Percentiles rank a stretch among this genome's conserved stretches.
phyloP scores from a whole-genome alignment of 83 land plant genomes.

The Picea mariana region DNA sequence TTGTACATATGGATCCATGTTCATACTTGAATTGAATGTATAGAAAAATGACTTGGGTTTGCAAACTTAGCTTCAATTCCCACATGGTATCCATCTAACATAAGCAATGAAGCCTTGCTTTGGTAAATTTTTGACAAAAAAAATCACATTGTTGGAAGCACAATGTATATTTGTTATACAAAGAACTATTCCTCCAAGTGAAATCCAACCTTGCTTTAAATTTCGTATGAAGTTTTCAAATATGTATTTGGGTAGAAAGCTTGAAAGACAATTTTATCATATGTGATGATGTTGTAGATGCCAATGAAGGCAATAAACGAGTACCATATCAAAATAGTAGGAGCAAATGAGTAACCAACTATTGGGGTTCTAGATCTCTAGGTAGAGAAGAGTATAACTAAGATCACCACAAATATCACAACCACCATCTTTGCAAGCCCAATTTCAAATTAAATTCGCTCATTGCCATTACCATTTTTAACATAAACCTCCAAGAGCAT shows the following conservation, averaged over 20 bases:
- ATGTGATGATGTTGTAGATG: slow-evolving; percentile 50
- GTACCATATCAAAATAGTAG: slow-evolving; percentile 55
- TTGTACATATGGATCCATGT: no score
- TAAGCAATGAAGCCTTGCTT: no score
- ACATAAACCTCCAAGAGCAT: background rate
- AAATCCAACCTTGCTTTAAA: slow-evolving; percentile 57
- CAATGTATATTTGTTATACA: slow-evolving; percentile 63
- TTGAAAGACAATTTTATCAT: slow-evolving; percentile 42
- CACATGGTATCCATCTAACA: no score
- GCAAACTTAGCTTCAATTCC: no score
- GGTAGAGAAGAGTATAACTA: slow-evolving; percentile 49
- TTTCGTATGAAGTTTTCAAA: slow-evolving; percentile 49
- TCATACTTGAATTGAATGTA: no score
- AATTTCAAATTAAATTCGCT: background rate
- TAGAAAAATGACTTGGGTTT: no score
- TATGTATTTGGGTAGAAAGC: slow-evolving; percentile 62
- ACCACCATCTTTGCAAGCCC: slow-evolving; percentile 43
- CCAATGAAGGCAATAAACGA: slow-evolving; percentile 46
- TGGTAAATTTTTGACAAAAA: no score
- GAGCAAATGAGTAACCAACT: slow-evolving; percentile 68
- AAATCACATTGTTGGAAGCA: no score
- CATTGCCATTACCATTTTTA: background rate
- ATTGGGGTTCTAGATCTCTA: slow-evolving; percentile 76
- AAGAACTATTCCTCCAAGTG: slow-evolving; percentile 14
- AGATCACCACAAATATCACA: slow-evolving; percentile 18